These are phyloP conservation scores for Jaapia argillacea DNA, from an alignment of 768 basidiomycete genomes.

Conservation along the genomic window DNA sequence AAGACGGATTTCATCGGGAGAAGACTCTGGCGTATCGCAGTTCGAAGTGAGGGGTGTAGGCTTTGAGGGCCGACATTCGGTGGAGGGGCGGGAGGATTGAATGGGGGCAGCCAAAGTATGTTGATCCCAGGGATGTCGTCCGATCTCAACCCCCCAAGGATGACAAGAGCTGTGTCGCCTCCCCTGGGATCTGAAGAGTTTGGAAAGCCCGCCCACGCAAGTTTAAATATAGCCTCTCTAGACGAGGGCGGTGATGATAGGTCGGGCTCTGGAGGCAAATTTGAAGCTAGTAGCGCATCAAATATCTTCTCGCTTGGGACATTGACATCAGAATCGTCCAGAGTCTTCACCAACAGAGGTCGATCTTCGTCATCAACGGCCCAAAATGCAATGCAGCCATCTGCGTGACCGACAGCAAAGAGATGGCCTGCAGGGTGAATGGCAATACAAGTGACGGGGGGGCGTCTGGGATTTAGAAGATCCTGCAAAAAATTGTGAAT, in stretches of 20 bases:
- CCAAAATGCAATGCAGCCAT: constrained; percentile 82
- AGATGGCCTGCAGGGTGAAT: constrained; percentile 70
- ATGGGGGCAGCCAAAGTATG: constrained; percentile 57
- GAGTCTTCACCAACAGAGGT: constrained; percentile 65
- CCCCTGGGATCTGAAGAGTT: constrained; percentile 55
- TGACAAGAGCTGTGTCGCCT: constrained; percentile 61
- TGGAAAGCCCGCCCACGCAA: constrained; percentile 75
- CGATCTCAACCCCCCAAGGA: constrained; percentile 66
- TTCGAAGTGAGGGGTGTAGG: constrained; percentile 34
- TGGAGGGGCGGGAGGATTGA: constrained; percentile 41
- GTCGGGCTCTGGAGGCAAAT: constrained; percentile 15
- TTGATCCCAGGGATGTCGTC: constrained; percentile 53
- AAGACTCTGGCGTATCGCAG: constrained; percentile 57
- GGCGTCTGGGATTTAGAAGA: constrained; percentile 59
- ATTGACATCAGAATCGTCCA: constrained; percentile 46
- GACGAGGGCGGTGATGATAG: constrained; percentile 9
- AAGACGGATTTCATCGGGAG: constrained; percentile 37
- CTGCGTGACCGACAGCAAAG: constrained; percentile 72
- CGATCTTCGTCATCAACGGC: constrained; percentile 68
- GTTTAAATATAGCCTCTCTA: constrained; percentile 77
- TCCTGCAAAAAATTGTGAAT: constrained; percentile 27
- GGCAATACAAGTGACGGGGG: constrained; percentile 59
- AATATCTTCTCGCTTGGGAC: constrained; percentile 35
- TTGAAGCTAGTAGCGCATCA: constrained; percentile 25
- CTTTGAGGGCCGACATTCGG: constrained; percentile 14